A percentile compares a stretch with the other conserved stretches of the same genome.
These are phyloP conservation scores for Cylindrotheca fusiformis DNA, from an alignment of 108 stramenopile genomes.

Conservation along the genomic window DNA sequence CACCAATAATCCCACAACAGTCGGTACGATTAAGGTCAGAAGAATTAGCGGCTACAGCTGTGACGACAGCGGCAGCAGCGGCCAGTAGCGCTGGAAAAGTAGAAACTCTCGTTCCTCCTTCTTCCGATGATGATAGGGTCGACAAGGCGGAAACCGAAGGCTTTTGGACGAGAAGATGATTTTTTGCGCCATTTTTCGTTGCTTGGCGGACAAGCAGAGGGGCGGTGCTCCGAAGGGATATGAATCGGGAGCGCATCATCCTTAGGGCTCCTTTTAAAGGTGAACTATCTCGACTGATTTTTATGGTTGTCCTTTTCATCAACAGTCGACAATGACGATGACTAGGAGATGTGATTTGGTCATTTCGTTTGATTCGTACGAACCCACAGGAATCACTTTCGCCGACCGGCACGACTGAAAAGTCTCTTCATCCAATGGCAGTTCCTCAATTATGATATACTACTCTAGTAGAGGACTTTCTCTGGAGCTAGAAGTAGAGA, in stretches of 20 bases:
- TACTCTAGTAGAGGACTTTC: too few relatives aligned
- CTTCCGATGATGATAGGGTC: constrained; percentile 4
- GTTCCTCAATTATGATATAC: too few relatives aligned
- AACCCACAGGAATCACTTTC: too few relatives aligned
- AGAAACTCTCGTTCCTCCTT: not conserved
- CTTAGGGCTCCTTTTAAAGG: too few relatives aligned
- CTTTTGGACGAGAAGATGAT: not conserved
- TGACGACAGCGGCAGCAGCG: constrained; percentile 65
- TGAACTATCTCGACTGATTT: too few relatives aligned
- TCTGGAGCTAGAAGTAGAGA: too few relatives aligned
- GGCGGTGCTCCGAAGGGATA: not conserved
- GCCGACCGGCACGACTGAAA: too few relatives aligned
- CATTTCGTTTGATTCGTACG: too few relatives aligned
- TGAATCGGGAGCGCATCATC: not conserved
- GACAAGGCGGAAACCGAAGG: not conserved
- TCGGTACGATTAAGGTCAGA: constrained; percentile 13
- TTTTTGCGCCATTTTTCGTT: not conserved
- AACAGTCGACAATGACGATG: too few relatives aligned
- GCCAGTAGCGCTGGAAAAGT: not conserved
- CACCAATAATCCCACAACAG: constrained; percentile 51
- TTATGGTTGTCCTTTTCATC: too few relatives aligned
- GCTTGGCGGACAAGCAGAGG: not conserved
- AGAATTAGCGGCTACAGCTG: constrained; percentile 6
- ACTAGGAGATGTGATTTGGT: too few relatives aligned
- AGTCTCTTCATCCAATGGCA: too few relatives aligned